Percentiles rank a stretch among this genome's conserved stretches.
Evolutionary conservation across 75 land plant genomes (phyloP).

Genomic region (Selaginella tamariscina): DNA sequence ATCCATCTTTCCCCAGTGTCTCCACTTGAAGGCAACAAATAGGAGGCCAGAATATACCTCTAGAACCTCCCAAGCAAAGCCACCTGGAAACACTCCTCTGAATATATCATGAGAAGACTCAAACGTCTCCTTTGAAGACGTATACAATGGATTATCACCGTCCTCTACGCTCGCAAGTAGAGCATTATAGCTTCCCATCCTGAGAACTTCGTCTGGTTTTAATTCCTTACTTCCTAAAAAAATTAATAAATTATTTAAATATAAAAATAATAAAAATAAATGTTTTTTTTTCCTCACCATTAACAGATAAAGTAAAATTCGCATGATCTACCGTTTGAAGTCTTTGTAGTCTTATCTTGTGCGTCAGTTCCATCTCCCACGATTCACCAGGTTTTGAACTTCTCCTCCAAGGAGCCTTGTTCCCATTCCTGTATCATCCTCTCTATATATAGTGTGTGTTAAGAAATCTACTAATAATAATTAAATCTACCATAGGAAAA

Average conservation of each 20-base stretch:
- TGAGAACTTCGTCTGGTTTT: slow-evolving; percentile 47
- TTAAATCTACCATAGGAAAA: neutral
- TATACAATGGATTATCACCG: slow-evolving; percentile 40
- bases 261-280: no score
- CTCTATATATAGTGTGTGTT: no score
- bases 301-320: slow-evolving; percentile 50
- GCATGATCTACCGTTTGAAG: slow-evolving; percentile 56
- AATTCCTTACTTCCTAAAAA: slow-evolving; percentile 36
- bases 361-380: slow-evolving; percentile 91
- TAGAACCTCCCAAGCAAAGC: slow-evolving; percentile 81
- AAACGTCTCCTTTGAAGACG: slow-evolving; percentile 50
- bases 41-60: slow-evolving; percentile 71
- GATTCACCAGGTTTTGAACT: slow-evolving; percentile 70
- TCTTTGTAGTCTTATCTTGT: slow-evolving; percentile 50
- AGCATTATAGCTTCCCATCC: slow-evolving; percentile 75
- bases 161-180: slow-evolving; percentile 33
- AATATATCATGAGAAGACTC: slow-evolving; percentile 72
- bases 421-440: slow-evolving; percentile 46
- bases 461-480: neutral
- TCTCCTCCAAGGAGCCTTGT: slow-evolving; percentile 68
- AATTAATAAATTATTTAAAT: neutral
- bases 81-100: slow-evolving; percentile 45
- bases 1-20: slow-evolving; percentile 85
- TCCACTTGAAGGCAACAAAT: slow-evolving; percentile 53
- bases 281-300: slow-evolving; percentile 40